Evolutionary conservation across 1,284 basidiomycete genomes (phyloP).

Genomic region (Austropuccinia psidii): DNA sequence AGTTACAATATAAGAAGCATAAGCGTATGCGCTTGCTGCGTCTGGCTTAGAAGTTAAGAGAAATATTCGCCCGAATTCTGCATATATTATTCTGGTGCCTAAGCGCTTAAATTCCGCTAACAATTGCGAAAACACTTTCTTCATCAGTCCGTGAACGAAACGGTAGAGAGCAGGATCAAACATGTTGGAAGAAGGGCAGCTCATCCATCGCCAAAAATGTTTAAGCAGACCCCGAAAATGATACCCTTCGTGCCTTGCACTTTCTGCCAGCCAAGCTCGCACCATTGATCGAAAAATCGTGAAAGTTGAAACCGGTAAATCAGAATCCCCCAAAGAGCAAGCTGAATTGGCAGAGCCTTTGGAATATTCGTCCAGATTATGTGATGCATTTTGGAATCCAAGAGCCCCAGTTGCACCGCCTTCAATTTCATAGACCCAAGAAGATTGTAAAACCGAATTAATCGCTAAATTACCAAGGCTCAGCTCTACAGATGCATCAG

Average conservation of each 20-base stretch:
- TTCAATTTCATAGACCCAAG: constrained; percentile 92
- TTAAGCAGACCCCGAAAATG: constrained; percentile 58
- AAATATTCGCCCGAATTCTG: constrained; percentile 85
- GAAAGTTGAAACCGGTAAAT: constrained; percentile 84
- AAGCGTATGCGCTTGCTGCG: constrained; percentile 87
- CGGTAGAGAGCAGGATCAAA: constrained; percentile 90
- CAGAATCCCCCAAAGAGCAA: constrained; percentile 79
- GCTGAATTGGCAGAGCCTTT: constrained; percentile 67
- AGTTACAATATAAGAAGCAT: constrained; percentile 82
- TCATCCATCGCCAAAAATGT: constrained; percentile 98
- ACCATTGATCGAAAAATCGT: constrained; percentile 78
- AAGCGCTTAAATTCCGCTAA: constrained; percentile 93
- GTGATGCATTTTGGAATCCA: constrained; percentile 85
- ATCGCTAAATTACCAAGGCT: constrained; percentile 86
- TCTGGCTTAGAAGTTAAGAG: constrained; percentile 87
- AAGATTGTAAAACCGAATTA: constrained; percentile 86
- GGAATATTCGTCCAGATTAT: constrained; percentile 82
- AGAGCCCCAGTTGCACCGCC: constrained; percentile 65
- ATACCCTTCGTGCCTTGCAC: constrained; percentile 55
- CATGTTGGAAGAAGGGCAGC: constrained; percentile 71
- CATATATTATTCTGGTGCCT: constrained; percentile 86
- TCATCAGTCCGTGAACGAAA: constrained; percentile 92
- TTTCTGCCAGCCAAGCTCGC: constrained; percentile 82
- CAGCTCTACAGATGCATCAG: constrained; percentile 86
- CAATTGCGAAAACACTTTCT: constrained; percentile 93